Base-by-base conservation (phyloP, 441 rosid species). In the Syzygium malaccense region DNA sequence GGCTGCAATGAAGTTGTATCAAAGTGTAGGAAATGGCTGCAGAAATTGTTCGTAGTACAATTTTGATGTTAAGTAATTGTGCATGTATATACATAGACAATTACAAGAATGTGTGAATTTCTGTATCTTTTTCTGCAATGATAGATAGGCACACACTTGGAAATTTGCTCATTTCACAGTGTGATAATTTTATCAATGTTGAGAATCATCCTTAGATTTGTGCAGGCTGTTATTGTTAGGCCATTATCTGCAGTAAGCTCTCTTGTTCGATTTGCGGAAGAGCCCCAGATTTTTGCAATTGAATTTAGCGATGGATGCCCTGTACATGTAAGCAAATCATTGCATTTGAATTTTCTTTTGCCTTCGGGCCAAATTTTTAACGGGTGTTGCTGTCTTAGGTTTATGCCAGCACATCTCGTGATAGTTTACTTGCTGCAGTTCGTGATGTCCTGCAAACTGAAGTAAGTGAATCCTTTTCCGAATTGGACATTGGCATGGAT, bases 251-350 rank as follows among this genome's bases (percentile, higher is more conserved):
- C 98, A 84, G 99, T 97, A 84, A 93, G 97, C 86, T 93, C 98
- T 26, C 99, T 98, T 90, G 97, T 98, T 88, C 97, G 99, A 93
- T 97, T 97, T 75, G 96, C 99, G 18, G 99, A 98, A 95, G 99
- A 98, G 95, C 99, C 99, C 91, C 99, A 98, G 93, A 96, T 98
- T 97, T 98, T 98, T 95, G 99, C 99, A 49, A 93, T 98, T 85
- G 99, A 97, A 90, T 98, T 96, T 94, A 94, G 92, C 91, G 99
- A 98, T 93, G 99, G 99, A 51, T 97, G 99, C 91, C 98, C 99
- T 88, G 95, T 95, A 89, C 98, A 96, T 93, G 99, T 98, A 92
- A 95, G 99, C 88, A 85, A 87, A n/a, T n/a, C 55, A 90, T 88
- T 51, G 13, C 75, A 87, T 17, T 86, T 87, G 32, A 89, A 89